Percentiles rank a stretch among this genome's conserved stretches.
Conservation (phyloP, 345 rosid genomes). For the Draba incana region DNA sequence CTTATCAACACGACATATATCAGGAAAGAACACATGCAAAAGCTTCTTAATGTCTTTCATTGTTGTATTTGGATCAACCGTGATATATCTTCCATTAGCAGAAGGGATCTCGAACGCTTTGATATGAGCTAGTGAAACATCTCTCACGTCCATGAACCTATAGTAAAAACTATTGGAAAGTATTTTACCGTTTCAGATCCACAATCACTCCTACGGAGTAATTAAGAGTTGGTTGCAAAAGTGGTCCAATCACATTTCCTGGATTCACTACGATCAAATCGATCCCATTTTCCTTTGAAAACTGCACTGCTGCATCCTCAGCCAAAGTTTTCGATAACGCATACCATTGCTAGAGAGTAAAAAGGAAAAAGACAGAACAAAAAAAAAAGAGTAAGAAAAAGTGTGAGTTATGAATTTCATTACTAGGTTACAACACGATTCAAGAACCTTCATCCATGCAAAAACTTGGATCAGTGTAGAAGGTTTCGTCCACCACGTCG, state of each 20-base stretch:
- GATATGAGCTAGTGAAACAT: slow-evolving; percentile 7
- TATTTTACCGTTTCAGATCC: slow-evolving; percentile 32
- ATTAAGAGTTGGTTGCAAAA: slow-evolving; percentile 44
- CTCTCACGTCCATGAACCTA: slow-evolving; percentile 24
- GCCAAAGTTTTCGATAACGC: slow-evolving; percentile 45
- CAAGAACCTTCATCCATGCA: slow-evolving; percentile 35
- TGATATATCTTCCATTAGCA: too few species aligned
- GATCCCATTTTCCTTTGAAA: slow-evolving; percentile 43
- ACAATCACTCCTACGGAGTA: slow-evolving; percentile 28
- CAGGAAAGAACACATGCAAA: too few species aligned
- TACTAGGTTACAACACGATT: not conserved
- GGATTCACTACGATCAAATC: slow-evolving; percentile 48
- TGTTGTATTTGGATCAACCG: too few species aligned
- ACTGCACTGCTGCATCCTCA: slow-evolving; percentile 51
- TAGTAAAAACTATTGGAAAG: not conserved
- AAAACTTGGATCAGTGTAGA: slow-evolving; percentile 46
- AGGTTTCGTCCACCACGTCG: slow-evolving; percentile 53
- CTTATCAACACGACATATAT: too few species aligned
- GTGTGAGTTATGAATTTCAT: not conserved
- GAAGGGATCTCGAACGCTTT: too few species aligned
- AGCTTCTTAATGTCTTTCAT: too few species aligned
- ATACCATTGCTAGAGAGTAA: slow-evolving; percentile 44
- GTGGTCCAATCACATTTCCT: slow-evolving; percentile 45
- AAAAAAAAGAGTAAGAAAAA: not conserved
- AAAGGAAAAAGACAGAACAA: not conserved